Evolutionary conservation across 306 rosid species (phyloP).

Genomic region (Fragaria vesca): DNA sequence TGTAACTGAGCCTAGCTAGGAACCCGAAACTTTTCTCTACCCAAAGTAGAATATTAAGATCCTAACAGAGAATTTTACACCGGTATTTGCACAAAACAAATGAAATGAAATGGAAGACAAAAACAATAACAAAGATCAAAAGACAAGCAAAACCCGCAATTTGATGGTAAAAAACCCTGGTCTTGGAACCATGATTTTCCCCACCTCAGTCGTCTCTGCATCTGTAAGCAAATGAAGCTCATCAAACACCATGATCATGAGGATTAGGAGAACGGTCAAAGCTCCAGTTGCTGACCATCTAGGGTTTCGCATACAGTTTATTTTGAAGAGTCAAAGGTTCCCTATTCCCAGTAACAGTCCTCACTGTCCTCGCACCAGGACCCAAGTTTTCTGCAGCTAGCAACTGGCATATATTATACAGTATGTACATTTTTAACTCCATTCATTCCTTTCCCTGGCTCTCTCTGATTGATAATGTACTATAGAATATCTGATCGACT

Average conservation of each 20-base stretch:
- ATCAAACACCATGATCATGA: slow-evolving; percentile 13
- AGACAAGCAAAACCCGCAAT: slow-evolving; percentile 12
- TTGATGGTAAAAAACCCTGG: slow-evolving; percentile 36
- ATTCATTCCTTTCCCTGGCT: neutral
- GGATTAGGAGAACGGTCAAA: slow-evolving; percentile 44
- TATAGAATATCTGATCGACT: neutral
- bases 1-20: neutral
- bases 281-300: slow-evolving; percentile 53
- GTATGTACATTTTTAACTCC: neutral
- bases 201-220: slow-evolving; percentile 39
- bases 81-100: neutral
- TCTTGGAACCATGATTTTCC: slow-evolving; percentile 61
- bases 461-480: neutral
- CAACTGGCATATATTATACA: neutral
- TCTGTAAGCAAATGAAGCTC: slow-evolving; percentile 37
- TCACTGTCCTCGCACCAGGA: slow-evolving; percentile 38
- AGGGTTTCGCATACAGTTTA: slow-evolving; percentile 43
- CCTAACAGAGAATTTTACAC: neutral
- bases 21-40: neutral
- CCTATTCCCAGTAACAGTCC: neutral
- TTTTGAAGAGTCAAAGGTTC: slow-evolving; percentile 58
- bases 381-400: slow-evolving; percentile 40
- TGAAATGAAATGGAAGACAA: neutral
- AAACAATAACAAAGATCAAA: neutral
- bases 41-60: neutral